Conservation (phyloP, 768 basidiomycete species). For the Sporobolomyces roseus region DNA sequence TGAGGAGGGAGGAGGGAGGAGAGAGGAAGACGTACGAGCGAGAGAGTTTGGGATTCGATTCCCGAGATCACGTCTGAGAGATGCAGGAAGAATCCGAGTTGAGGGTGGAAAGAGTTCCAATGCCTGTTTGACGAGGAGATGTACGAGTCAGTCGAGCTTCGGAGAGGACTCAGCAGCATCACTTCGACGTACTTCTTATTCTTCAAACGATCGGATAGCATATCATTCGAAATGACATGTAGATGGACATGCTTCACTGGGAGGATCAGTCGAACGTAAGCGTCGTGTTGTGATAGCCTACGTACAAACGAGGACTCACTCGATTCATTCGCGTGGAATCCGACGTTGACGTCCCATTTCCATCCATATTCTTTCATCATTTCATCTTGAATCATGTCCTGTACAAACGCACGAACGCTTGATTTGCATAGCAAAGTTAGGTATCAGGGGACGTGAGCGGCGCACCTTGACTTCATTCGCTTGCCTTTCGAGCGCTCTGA, state of each 20-base stretch:
- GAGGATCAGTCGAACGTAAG: too few species aligned
- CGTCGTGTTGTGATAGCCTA: too few species aligned
- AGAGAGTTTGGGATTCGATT: conserved; percentile 16
- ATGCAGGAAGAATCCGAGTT: conserved; percentile 49
- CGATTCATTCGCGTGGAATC: conserved; percentile 51
- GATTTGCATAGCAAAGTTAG: too few species aligned
- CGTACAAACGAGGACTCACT: conserved; percentile 45
- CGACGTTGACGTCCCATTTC: conserved; percentile 48
- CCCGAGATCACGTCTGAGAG: conserved; percentile 44
- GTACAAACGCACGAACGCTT: too few species aligned
- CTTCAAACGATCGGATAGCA: conserved; percentile 47
- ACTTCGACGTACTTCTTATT: conserved; percentile 49
- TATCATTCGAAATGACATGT: conserved; percentile 50
- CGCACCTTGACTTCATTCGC: conserved; percentile 46
- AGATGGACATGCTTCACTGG: conserved; percentile 39
- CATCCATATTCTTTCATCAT: conserved; percentile 48
- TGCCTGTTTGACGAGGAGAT: conserved; percentile 22
- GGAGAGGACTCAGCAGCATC: background rate
- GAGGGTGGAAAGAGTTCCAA: conserved; percentile 50
- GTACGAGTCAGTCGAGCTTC: background rate
- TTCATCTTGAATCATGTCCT: conserved; percentile 50
- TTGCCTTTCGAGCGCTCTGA: conserved; percentile 43
- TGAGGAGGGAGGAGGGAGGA: background rate
- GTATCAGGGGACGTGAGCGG: too few species aligned
- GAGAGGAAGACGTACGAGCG: conserved; percentile 11